Base-by-base conservation (phyloP, 208 protist genomes). In the Crithidia brevicula region DNA sequence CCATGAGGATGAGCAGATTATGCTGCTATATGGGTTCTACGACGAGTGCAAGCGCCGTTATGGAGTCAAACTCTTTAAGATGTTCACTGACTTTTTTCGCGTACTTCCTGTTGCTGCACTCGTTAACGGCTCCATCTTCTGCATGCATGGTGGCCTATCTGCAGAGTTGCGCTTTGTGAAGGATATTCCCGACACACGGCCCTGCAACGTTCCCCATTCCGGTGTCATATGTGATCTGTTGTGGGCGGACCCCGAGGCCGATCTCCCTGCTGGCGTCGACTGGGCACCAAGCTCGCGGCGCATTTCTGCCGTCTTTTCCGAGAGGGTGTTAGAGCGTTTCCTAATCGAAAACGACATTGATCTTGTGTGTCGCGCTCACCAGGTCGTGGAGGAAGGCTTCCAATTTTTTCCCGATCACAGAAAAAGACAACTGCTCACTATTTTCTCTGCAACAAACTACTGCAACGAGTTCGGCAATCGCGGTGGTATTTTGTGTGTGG, bases 361-460 rank as follows among this genome's bases (percentile, higher is more conserved):
- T 67, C 79, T 99, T 3, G 94, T 99, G 49, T 99, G 97, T 70
- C 86, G 99, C 23, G 99, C 98, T 3, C 99, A 99, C 74, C 98
- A 99, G 76, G 98, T 99, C 2, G 97, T 99, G 8, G 97, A 99
- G 58, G 97, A 99, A 59, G 98, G 98, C 4, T 99, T 99, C 77
- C 97, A 99, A 63, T 99, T 99, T 80, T 99, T 99, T 67, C 98
- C 98, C 4, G 83, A 74, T 38, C 75, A 91, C 59, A 78, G 82
- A 16, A 97, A 99, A 60, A 83, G 99, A 22, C 92, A 98, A 67
- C 89, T 99, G 51, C 97, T 99, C 20, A 99, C 99, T 0, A 78
- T 99, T 9, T 99, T 99, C 79, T 99, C 95, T 2, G 99, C 99
- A 1, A 99, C 99, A 28, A 99, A 99, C 88, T 99, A 99, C 78